These are phyloP conservation scores for Exophiala oligosperma DNA, from an alignment of 2,329 filamentous ascomycete genomes.

Conservation along the genomic window DNA sequence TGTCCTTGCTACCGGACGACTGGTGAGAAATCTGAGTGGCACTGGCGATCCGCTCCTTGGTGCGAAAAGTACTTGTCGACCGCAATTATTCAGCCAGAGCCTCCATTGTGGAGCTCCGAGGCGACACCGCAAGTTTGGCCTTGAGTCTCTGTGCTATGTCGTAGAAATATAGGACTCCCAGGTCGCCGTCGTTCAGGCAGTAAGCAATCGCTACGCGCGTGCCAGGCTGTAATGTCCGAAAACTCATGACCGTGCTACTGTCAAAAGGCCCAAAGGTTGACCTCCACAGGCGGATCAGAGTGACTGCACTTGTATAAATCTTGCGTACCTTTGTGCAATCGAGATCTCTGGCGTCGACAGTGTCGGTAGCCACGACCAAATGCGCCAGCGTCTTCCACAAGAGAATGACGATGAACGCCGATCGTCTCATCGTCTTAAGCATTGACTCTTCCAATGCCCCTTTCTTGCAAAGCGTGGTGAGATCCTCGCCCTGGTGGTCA, in stretches of 20 bases:
- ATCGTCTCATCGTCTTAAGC: too few relatives aligned
- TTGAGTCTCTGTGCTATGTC: not conserved
- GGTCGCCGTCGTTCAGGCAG: slow-evolving; percentile 2
- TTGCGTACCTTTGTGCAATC: too few relatives aligned
- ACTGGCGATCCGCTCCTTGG: not conserved
- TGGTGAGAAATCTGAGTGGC: not conserved
- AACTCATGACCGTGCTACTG: too few relatives aligned
- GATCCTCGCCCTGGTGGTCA: too few relatives aligned
- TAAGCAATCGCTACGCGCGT: not conserved
- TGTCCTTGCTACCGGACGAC: not conserved
- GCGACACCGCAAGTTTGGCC: not conserved
- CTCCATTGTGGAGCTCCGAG: too few relatives aligned
- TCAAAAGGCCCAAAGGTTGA: too few relatives aligned
- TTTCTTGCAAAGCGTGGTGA: too few relatives aligned
- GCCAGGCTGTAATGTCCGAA: too few relatives aligned
- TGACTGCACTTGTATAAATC: not conserved
- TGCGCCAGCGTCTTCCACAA: not conserved
- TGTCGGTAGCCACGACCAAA: not conserved
- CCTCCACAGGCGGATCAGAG: not conserved
- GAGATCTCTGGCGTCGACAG: not conserved
- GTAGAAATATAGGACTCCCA: not conserved
- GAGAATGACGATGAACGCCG: not conserved
- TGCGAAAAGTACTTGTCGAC: not conserved
- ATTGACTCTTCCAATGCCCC: too few relatives aligned
- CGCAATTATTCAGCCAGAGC: not conserved